Conservation (phyloP, 768 basidiomycete species). For the Tylopilus rubrobrunneus region DNA sequence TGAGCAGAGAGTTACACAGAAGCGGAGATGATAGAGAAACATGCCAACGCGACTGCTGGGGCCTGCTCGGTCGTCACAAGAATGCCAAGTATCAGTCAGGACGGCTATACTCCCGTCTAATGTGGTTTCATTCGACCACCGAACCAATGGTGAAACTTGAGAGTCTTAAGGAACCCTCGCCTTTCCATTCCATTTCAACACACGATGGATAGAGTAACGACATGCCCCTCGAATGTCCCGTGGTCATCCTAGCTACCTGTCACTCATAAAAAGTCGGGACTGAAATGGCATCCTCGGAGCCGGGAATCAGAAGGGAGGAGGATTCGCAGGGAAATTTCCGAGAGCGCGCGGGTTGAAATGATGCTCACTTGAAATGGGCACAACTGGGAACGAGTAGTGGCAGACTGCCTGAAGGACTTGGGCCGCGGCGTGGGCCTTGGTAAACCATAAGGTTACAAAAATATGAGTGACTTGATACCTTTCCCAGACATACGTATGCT, state of each 20-base stretch:
- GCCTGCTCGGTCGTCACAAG: constrained; percentile 71
- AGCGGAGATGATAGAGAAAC: constrained; percentile 36
- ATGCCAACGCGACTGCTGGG: constrained; percentile 60
- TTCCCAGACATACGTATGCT: too few relatives aligned
- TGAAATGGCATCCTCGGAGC: too few relatives aligned
- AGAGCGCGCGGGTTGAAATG: not conserved
- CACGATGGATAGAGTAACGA: not conserved
- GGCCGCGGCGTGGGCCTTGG: too few relatives aligned
- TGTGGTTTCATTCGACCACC: too few relatives aligned
- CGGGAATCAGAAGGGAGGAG: not conserved
- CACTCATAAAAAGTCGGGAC: not conserved
- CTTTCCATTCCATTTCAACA: not conserved
- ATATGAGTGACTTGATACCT: not conserved
- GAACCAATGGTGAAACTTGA: not conserved
- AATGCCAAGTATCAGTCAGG: too few relatives aligned
- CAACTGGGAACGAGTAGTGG: not conserved
- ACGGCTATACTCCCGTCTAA: constrained; percentile 7
- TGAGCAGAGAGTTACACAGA: constrained; percentile 1
- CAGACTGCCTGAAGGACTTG: too few relatives aligned
- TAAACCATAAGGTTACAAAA: not conserved
- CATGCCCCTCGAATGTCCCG: not conserved
- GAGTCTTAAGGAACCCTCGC: not conserved
- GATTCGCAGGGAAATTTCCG: not conserved
- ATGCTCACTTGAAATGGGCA: not conserved
- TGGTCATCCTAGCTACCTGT: not conserved